These are phyloP conservation scores for Pyrenophora teres DNA, from an alignment of 2,329 filamentous ascomycete genomes.

Conservation along the genomic window DNA sequence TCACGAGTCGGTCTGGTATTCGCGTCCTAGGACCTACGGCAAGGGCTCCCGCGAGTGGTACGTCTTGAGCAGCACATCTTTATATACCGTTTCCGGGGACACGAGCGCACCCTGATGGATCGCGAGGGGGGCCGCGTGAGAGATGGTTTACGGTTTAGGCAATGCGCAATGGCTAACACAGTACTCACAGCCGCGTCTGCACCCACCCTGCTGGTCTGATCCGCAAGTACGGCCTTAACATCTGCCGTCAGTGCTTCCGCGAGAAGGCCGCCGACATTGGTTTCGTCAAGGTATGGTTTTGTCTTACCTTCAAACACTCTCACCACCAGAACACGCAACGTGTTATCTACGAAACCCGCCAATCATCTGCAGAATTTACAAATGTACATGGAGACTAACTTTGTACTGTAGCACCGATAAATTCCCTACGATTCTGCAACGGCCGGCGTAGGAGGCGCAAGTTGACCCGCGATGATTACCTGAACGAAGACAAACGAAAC, in stretches of 20 bases:
- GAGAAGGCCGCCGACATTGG: conserved; percentile 71
- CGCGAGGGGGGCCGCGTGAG: neutral
- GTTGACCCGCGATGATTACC: conserved; percentile 36
- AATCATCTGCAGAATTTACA: neutral
- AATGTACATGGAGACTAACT: neutral
- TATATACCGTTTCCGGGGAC: neutral
- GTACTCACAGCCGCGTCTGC: conserved; percentile 70
- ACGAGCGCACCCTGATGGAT: conserved; percentile 29
- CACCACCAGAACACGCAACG: neutral
- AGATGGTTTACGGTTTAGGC: conserved; percentile 4
- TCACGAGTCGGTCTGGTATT: conserved; percentile 99
- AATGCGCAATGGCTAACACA: conserved; percentile 32
- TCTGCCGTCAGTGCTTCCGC: conserved; percentile 73
- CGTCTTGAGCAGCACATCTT: conserved; percentile 47
- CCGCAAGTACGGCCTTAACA: conserved; percentile 98
- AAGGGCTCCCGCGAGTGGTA: conserved; percentile 96
- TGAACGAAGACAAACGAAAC: conserved; percentile 32
- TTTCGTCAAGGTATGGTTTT: conserved; percentile 64
- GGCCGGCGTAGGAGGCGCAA: conserved; percentile 38
- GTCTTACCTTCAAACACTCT: neutral
- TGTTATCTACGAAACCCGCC: neutral
- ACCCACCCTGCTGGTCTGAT: conserved; percentile 98
- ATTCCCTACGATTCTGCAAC: conserved; percentile 26
- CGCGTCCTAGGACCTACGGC: conserved; percentile 94
- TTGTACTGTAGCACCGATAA: conserved; percentile 37